Evolutionary conservation across 768 basidiomycete species (phyloP).

Genomic region (Mycena albidolilacea): DNA sequence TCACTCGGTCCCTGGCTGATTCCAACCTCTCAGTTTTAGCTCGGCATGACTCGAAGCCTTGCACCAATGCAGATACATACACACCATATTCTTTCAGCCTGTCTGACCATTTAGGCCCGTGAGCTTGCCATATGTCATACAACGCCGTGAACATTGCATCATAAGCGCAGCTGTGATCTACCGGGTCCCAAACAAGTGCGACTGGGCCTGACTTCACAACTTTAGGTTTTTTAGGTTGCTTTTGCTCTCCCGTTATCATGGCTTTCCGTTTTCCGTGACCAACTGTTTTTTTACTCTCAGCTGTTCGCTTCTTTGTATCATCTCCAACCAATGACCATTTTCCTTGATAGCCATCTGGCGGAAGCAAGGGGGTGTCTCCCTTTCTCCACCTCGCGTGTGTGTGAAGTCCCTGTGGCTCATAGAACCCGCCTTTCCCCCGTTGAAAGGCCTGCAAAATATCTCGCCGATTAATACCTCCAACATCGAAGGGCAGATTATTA

Average conservation of each 20-base stretch:
- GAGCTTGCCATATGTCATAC: conserved; percentile 5
- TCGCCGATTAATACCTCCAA: conserved; percentile 37
- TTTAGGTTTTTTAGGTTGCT: neutral
- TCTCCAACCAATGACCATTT: conserved; percentile 34
- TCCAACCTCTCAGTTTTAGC: too few species aligned
- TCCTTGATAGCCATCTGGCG: too few species aligned
- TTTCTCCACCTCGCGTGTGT: neutral
- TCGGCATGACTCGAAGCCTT: too few species aligned
- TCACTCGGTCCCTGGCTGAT: too few species aligned
- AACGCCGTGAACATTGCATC: conserved; percentile 46
- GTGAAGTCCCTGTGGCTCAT: neutral
- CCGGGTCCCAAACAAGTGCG: conserved; percentile 33
- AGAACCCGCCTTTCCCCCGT: conserved; percentile 39
- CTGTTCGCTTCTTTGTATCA: neutral
- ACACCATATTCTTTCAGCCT: neutral
- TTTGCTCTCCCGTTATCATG: neutral
- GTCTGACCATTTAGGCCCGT: conserved; percentile 37
- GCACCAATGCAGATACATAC: neutral
- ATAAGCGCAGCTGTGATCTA: conserved; percentile 50
- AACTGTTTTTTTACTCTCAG: too few species aligned
- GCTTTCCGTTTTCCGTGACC: too few species aligned
- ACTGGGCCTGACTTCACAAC: conserved; percentile 36
- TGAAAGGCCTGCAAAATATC: conserved; percentile 45
- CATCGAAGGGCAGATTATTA: conserved; percentile 30
- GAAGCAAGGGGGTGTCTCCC: neutral